Base-by-base conservation (phyloP, 2,329 filamentous ascomycete species). In the Arthrinium puccinioides region DNA sequence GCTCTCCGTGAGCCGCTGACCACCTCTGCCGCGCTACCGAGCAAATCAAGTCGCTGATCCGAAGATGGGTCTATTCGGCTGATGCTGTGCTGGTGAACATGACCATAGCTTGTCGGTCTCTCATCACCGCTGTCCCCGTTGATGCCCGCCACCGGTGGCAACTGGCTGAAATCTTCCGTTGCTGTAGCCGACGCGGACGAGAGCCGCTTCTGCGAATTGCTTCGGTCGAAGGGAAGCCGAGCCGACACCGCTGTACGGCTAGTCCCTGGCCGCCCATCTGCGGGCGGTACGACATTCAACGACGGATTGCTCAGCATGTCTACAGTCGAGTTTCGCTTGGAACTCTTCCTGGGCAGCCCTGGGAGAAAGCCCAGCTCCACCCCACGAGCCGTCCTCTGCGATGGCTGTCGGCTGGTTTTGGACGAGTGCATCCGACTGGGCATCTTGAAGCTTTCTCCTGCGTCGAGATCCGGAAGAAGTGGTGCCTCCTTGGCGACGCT, bases 311-410 rank as follows among this genome's bases (percentile, higher is more conserved):
- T 53, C 18, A 61, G 50, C n/a, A 55, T 53, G 18, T 55, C 57
- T 21, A 49, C 53, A 27, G 57, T 62, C 3, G 74, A 77, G 41
- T 71, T 61, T 41, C 82, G 72, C 53, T 79, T 79, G 1, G 84
- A 88, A 54, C 82, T 87, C 60, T 82, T 87, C 21, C 84, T 72
- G 3, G 85, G 84, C 21, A 88, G 72, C 7, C 72, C 66, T 0
- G 79, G 78, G 4, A 69, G 49, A n/a, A 35, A 57, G 49, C 42
- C 40, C 43, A 37, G 41, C 49, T 45, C 40, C 34, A 50, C 35
- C 27, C 44, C 55, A 37, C 45, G 61, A 42, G 44, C 57, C 13
- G 56, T 59, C 35, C 62, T 64, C 44, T 61, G 52, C 36, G 59
- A 55, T 21, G 56, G 42, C 26, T 57, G 51, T 16, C 69, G 60